Percentiles rank a stretch among this genome's conserved stretches.
Evolutionary conservation across 345 rosid species (phyloP).

Genomic region (Noccaea caerulescens): DNA sequence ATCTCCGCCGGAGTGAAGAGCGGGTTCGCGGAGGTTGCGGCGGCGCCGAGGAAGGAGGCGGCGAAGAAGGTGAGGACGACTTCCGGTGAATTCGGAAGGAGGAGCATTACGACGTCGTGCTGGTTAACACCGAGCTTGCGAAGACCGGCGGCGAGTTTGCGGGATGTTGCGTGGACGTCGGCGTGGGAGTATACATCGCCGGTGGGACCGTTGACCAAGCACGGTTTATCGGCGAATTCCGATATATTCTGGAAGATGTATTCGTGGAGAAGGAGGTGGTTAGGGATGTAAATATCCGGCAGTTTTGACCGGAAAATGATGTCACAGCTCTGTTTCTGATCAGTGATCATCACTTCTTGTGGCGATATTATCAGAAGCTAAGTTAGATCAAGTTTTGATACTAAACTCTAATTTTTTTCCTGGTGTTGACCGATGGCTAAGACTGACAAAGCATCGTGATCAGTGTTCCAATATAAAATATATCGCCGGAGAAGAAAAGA

Average conservation of each 20-base stretch:
- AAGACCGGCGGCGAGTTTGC: constrained; percentile 67
- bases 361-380: constrained; percentile 1
- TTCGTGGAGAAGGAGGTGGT: constrained; percentile 69
- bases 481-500: neutral
- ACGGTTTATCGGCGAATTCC: constrained; percentile 58
- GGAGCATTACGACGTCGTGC: constrained; percentile 60
- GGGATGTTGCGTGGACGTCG: constrained; percentile 67
- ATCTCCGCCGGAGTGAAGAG: constrained; percentile 76
- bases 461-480: constrained; percentile 8
- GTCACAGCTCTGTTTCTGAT: constrained; percentile 34
- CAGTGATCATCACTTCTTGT: constrained; percentile 25
- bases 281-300: constrained; percentile 75
- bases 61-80: constrained; percentile 75
- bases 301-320: constrained; percentile 76
- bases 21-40: constrained; percentile 75
- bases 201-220: constrained; percentile 74
- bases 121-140: constrained; percentile 60
- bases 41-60: constrained; percentile 67
- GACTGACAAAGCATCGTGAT: neutral
- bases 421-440: neutral
- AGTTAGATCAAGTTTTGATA: neutral
- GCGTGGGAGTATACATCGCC: constrained; percentile 63
- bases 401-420: neutral
- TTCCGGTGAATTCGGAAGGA: constrained; percentile 74
- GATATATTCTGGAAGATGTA: constrained; percentile 76